Base-by-base conservation (phyloP, 257 asterid genomes). In the Ehretia macrophylla region DNA sequence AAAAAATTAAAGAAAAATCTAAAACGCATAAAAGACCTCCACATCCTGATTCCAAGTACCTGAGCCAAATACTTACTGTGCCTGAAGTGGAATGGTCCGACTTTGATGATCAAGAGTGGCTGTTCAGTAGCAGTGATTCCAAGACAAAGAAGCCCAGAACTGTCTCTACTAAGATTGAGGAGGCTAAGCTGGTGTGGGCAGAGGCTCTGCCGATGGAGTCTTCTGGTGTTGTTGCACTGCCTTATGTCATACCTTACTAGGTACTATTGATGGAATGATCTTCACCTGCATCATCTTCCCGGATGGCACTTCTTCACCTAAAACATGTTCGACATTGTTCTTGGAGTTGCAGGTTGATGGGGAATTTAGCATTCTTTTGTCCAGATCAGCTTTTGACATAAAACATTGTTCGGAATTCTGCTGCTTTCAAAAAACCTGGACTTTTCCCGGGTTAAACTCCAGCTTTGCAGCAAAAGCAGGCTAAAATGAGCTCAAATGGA, bases 211-310 rank as follows among this genome's bases (percentile, higher is more conserved):
- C n/a, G 5, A 20, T 81, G 47, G 73, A 74, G 56, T 57, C 74
- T 50, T 77, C 75, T 14, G 82, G 76, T 65, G 57, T 73, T 16
- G 71, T 49, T 21, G 88, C 77, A 4, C 39, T 84, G 69, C 92
- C 92, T 0, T 81, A 81, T 54, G 92, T 81, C 68, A 65, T 84
- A 65, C 92, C 84, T 54, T 84, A 71, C 71, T 84, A 81, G 74
- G 18, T 55, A 52, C 23, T 38, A 9, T 17, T 17, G 59, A 39
- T 51, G 61, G 44, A 38, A 51, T 49, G 48, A 45, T 16, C 45
- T 48, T 47, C 17, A 17, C 21, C 19, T 14, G 9, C 22, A 19
- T 45, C 44, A n/a, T 5, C 3, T 56, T 64, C 44, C 17, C 9
- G 10, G 35, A 27, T 27, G 3, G 35, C 35, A 27, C 35, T 27